Percentiles rank a stretch among this genome's conserved stretches.
Conservation (phyloP, 306 rosid species). For the Aeschynomene evenia region DNA sequence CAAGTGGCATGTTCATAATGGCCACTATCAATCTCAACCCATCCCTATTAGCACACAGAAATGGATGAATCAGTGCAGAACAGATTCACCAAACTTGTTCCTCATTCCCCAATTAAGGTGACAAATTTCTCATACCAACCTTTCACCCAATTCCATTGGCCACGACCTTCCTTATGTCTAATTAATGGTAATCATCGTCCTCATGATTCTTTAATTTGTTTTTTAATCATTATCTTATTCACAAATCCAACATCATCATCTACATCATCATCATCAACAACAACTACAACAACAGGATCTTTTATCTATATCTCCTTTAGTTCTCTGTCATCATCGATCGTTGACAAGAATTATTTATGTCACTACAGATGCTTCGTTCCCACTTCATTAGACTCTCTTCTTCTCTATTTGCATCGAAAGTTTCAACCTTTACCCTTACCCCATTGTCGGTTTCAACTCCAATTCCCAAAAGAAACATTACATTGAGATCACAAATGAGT, state of each 20-base stretch:
- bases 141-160: background rate
- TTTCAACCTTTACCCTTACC: slow-evolving; percentile 19
- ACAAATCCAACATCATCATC: background rate
- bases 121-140: too few species aligned
- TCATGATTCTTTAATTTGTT: background rate
- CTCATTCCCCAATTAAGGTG: too few species aligned
- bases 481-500: slow-evolving; percentile 45
- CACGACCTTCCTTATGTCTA: slow-evolving; percentile 1
- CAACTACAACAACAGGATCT: background rate
- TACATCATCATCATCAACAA: slow-evolving; percentile 15
- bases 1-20: too few species aligned
- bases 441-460: slow-evolving; percentile 18
- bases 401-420: slow-evolving; percentile 21
- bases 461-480: background rate
- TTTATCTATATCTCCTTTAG: too few species aligned
- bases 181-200: slow-evolving; percentile 19
- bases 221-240: background rate
- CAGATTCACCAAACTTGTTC: background rate
- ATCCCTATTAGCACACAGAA: too few species aligned
- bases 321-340: background rate
- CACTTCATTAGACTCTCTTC: slow-evolving; percentile 25
- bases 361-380: slow-evolving; percentile 31
- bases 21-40: too few species aligned
- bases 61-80: too few species aligned
- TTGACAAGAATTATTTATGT: background rate